Evolutionary conservation across 257 asterid genomes (phyloP).

Genomic region (Lantana camara): DNA sequence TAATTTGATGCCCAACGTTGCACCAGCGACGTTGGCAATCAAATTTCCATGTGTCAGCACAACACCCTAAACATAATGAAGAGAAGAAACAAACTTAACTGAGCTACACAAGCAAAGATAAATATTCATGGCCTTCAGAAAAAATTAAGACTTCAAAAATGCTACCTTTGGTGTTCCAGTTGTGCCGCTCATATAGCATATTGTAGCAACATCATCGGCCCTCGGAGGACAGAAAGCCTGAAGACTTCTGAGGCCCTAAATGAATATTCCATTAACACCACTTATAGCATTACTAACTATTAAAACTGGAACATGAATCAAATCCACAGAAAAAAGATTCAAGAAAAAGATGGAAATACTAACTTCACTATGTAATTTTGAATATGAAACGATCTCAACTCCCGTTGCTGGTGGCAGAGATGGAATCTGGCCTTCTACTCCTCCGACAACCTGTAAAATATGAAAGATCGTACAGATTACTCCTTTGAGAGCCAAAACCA

Average conservation of each 20-base stretch:
- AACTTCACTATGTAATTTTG: slow-evolving; percentile 37
- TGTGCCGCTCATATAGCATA: slow-evolving; percentile 90
- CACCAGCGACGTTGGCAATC: slow-evolving; percentile 66
- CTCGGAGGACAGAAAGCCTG: slow-evolving; percentile 67
- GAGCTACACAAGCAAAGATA: background rate
- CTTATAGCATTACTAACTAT: background rate
- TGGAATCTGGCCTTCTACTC: slow-evolving; percentile 59
- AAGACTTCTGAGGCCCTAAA: slow-evolving; percentile 54
- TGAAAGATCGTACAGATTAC: background rate
- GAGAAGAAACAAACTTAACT: background rate
- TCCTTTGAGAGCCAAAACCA: background rate
- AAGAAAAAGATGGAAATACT: slow-evolving; percentile 15
- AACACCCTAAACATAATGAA: slow-evolving; percentile 53
- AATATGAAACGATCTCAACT: slow-evolving; percentile 56
- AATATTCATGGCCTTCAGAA: background rate
- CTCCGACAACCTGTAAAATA: slow-evolving; percentile 68
- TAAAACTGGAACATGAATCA: background rate
- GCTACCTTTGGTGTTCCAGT: slow-evolving; percentile 87
- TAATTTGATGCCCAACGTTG: slow-evolving; percentile 44
- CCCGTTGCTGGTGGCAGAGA: slow-evolving; percentile 60
- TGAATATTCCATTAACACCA: background rate
- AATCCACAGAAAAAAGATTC: background rate
- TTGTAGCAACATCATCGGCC: slow-evolving; percentile 65
- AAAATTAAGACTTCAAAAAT: slow-evolving; percentile 1
- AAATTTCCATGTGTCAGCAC: slow-evolving; percentile 71